phyloP scores from a whole-genome alignment of 805 yeast species.

The Kazachstania viticola region DNA sequence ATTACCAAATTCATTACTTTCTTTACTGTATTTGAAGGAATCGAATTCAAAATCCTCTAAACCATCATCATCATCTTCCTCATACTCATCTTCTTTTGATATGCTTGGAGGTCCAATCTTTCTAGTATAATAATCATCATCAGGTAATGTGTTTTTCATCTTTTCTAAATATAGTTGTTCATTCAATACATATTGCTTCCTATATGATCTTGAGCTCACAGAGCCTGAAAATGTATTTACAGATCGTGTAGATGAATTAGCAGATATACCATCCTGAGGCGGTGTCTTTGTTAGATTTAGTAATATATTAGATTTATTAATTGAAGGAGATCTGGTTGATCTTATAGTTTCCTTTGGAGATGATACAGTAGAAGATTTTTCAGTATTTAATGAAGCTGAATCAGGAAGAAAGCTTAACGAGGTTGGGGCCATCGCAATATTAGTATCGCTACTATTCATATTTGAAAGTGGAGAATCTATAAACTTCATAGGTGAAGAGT shows the following conservation, averaged over 20 bases:
- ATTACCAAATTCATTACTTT: constrained; percentile 17
- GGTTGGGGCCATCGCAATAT: constrained; percentile 6
- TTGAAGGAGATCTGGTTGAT: neutral
- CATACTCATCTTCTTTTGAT: neutral
- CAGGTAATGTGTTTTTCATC: constrained; percentile 47
- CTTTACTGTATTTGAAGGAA: neutral
- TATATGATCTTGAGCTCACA: constrained; percentile 10
- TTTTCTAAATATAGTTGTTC: constrained; percentile 56
- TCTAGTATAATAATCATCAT: constrained; percentile 68
- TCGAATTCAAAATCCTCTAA: constrained; percentile 9
- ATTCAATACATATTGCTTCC: constrained; percentile 34
- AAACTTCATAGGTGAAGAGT: neutral
- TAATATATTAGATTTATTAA: neutral
- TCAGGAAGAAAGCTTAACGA: constrained; percentile 18
- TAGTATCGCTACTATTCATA: neutral
- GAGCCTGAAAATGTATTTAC: neutral
- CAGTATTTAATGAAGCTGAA: constrained; percentile 16
- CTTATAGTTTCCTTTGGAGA: constrained; percentile 2
- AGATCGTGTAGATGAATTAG: constrained; percentile 4
- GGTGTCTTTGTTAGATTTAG: neutral
- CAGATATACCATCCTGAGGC: constrained; percentile 1
- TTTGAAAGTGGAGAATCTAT: neutral
- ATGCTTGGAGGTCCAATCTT: constrained; percentile 35
- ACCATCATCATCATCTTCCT: constrained; percentile 27
- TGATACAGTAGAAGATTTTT: constrained; percentile 10